Conservation (phyloP, 805 yeast species). For the Sporopachydermia lactativora region DNA sequence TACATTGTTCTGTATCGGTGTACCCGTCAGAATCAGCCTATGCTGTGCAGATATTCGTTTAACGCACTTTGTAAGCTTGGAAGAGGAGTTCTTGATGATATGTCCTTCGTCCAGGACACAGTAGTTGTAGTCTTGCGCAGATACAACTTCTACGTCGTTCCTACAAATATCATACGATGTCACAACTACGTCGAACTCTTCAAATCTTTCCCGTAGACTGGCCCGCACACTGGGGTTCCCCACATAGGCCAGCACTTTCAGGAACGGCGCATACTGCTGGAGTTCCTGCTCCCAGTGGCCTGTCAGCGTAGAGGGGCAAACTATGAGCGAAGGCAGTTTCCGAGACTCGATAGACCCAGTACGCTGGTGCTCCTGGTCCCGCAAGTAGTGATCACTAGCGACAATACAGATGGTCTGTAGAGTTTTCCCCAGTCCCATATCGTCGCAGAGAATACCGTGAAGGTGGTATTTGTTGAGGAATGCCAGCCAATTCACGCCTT, state of each 20-base stretch:
- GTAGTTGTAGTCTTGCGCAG: slow-evolving; percentile 63
- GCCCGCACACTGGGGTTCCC: slow-evolving; percentile 77
- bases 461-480: slow-evolving; percentile 87
- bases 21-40: slow-evolving; percentile 83
- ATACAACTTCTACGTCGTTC: slow-evolving; percentile 62
- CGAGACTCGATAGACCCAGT: slow-evolving; percentile 54
- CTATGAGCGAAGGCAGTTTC: slow-evolving; percentile 68
- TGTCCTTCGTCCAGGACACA: slow-evolving; percentile 98
- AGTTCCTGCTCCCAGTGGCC: slow-evolving; percentile 99
- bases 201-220: slow-evolving; percentile 36
- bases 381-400: slow-evolving; percentile 84
- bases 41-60: slow-evolving; percentile 77
- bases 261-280: slow-evolving; percentile 75
- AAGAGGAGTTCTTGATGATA: slow-evolving; percentile 80
- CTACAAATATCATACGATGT: slow-evolving; percentile 95
- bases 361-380: slow-evolving; percentile 51
- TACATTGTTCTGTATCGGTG: slow-evolving; percentile 96
- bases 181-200: slow-evolving; percentile 66
- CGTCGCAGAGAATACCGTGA: slow-evolving; percentile 97
- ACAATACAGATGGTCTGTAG: slow-evolving; percentile 94
- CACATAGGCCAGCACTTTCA: slow-evolving; percentile 74
- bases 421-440: slow-evolving; percentile 98
- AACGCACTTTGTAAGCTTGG: slow-evolving; percentile 82
- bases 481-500: slow-evolving; percentile 97
- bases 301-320: slow-evolving; percentile 95